Conservation (phyloP, 73 alveolate species). For the Uronychia binucleata region DNA sequence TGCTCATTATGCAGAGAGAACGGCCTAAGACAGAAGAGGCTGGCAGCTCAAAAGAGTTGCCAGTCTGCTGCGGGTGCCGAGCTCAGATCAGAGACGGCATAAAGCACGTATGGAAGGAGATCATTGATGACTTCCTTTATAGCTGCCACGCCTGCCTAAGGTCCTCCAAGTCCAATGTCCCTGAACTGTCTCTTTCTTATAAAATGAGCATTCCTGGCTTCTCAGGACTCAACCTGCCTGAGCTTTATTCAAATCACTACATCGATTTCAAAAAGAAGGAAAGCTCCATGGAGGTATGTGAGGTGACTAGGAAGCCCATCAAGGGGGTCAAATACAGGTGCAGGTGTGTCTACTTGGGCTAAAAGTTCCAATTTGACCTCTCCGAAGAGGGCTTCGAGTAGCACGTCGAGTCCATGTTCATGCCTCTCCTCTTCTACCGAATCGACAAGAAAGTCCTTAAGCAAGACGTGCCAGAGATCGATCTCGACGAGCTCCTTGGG, state of each 20-base stretch:
- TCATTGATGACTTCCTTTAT: neutral
- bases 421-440: neutral
- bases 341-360: neutral
- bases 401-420: neutral
- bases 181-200: neutral
- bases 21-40: neutral
- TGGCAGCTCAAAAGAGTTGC: neutral
- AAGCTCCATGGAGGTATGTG: neutral
- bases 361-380: neutral
- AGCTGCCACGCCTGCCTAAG: neutral
- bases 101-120: neutral
- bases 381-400: neutral
- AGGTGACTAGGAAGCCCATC: neutral
- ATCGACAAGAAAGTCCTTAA: neutral
- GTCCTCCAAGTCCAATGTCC: neutral
- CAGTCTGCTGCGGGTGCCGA: neutral
- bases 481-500: neutral
- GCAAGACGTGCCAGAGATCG: neutral
- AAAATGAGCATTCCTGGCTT: neutral
- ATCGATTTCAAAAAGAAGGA: neutral
- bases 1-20: neutral
- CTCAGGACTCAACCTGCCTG: neutral
- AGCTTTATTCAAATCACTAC: neutral
- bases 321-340: neutral
- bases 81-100: neutral